Percentiles rank a stretch among this genome's conserved stretches.
These are phyloP conservation scores for Cutaneotrichosporon sp. DNA, from an alignment of 1,284 basidiomycete genomes.

Conservation along the genomic window DNA sequence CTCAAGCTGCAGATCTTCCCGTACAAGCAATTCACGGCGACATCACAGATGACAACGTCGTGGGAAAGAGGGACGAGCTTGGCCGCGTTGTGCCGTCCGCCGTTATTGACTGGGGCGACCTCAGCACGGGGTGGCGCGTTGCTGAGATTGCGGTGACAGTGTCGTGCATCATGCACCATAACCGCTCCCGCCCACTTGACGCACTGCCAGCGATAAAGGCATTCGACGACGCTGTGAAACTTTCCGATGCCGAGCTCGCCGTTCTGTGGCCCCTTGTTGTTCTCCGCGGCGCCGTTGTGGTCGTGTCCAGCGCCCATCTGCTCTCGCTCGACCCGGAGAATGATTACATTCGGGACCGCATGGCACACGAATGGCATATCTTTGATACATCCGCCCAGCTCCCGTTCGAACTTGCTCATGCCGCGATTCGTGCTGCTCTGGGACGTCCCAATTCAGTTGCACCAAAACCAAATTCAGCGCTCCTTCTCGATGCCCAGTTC, in stretches of 20 bases:
- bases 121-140: conserved; percentile 10
- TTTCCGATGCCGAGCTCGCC: conserved; percentile 8
- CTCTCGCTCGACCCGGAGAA: conserved; percentile 10
- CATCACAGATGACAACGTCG: conserved; percentile 17
- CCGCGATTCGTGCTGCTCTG: conserved; percentile 3
- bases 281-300: conserved; percentile 9
- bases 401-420: not conserved
- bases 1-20: not conserved
- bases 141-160: conserved; percentile 12
- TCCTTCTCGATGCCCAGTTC: not conserved
- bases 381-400: conserved; percentile 6
- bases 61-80: conserved; percentile 8
- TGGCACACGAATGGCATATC: conserved; percentile 9
- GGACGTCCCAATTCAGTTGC: not conserved
- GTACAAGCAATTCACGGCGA: conserved; percentile 14
- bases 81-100: conserved; percentile 3
- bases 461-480: not conserved
- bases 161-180: conserved; percentile 11
- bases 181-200: not conserved
- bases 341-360: conserved; percentile 3
- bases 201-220: conserved; percentile 7
- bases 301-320: conserved; percentile 4
- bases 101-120: conserved; percentile 17
- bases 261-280: conserved; percentile 15
- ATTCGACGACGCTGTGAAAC: not conserved